Base-by-base conservation (phyloP, 257 asterid species). In the Datura wrightii region DNA sequence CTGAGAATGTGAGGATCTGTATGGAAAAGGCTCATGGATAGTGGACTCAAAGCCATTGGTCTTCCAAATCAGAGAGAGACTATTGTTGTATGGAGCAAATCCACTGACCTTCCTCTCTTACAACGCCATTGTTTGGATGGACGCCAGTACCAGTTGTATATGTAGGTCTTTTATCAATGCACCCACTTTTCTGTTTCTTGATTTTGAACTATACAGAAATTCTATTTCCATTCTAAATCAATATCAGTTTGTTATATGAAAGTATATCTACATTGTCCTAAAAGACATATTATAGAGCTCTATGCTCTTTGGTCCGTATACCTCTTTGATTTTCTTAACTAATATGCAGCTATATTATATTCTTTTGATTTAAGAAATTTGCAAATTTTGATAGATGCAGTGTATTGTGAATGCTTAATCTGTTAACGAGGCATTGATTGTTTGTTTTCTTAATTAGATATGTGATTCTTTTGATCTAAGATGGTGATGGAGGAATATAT, bases 291-390 rank as follows among this genome's bases (percentile, higher is more conserved):
- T 24, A 24, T 24, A 24, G 98, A 95, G 85, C 94, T 95, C 90
- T 95, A 95, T 76, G 98, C 98, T 85, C 98, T 98, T n/a, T 94
- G 98, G 98, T 95, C 86, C n/a, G 80, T 2, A 63, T 72, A 54
- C 39, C 6, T 52, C 19, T 76, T 0, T 50, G 59, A 13, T 76
- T 76, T 31, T 9, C n/a, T 8, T 10, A 3, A 5, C 41, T 10
- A 24, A 50, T 50, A 24, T 52, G 42, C 16, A 15, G 41, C 10
- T 74, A 0, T 74, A 48, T 46, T 46, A 24, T 24, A 24, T 24
- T 24, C 31, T 24, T 24, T 24, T 24, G 31, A 24, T 24, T 24
- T 24, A 24, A n/a, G n/a, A 6, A 65, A 48, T 13, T 74, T 76
- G 24, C 11, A 16, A 48, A 48, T 76, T 76, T 76, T 24, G 37